phyloP scores from a whole-genome alignment of 345 rosid species.

The Aethionema arabicum region DNA sequence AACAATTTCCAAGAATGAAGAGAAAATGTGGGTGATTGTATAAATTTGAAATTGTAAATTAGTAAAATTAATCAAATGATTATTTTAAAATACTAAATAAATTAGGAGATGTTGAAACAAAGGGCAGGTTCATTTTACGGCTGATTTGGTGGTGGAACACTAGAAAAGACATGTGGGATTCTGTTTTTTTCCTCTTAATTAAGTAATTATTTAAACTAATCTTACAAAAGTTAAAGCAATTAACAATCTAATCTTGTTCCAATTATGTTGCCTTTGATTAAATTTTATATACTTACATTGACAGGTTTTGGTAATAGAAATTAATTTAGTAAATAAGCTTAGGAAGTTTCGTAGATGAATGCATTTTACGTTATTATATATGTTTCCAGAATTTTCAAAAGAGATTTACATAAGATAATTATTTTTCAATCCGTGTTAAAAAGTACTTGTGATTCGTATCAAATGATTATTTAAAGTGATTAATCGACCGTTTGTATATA shows the following conservation, averaged over 20 bases:
- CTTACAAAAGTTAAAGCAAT: conserved; percentile 7
- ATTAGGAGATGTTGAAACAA: conserved; percentile 7
- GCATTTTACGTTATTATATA: not conserved
- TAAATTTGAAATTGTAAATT: conserved; percentile 8
- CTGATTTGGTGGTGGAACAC: conserved; percentile 33
- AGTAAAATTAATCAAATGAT: not conserved
- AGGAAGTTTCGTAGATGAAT: conserved; percentile 13
- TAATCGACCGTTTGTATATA: no score
- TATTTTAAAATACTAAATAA: not conserved
- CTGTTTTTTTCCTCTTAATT: conserved; percentile 19
- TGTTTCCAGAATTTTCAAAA: no score
- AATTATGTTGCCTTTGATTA: conserved; percentile 3
- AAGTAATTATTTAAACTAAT: not conserved
- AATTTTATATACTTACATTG: not conserved
- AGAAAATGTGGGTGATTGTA: not conserved
- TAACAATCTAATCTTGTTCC: not conserved
- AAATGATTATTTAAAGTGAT: no score
- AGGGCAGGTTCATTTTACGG: conserved; percentile 33
- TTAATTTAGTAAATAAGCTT: not conserved
- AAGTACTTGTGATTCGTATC: no score
- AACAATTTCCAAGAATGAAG: conserved; percentile 23
- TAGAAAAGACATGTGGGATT: conserved; percentile 39
- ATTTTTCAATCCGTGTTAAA: no score
- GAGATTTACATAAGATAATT: no score
- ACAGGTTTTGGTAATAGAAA: not conserved